Conservation (phyloP, 2,329 filamentous ascomycete species). For the Botryotinia narcissicola region DNA sequence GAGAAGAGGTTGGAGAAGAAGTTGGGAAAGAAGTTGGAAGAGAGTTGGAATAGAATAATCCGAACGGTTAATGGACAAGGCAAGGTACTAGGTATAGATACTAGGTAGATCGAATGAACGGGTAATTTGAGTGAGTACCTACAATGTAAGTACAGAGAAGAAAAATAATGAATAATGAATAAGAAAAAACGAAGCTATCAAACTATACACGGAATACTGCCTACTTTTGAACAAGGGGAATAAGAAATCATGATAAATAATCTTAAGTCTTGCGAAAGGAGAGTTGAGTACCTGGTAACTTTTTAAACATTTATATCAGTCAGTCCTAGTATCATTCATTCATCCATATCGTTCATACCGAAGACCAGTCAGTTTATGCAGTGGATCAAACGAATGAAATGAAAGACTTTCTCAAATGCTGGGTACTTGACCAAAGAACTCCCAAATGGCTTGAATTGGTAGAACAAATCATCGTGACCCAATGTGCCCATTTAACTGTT, state of each 20-base stretch:
- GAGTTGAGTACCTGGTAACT: neutral
- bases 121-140: too few relatives aligned
- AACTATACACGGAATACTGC: neutral
- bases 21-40: neutral
- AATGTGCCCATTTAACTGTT: neutral
- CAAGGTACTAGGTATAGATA: neutral
- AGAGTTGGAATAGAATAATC: neutral
- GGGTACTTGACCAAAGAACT: neutral
- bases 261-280: slow-evolving; percentile 8
- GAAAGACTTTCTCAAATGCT: neutral
- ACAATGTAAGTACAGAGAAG: neutral
- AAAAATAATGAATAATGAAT: neutral
- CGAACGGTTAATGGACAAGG: neutral
- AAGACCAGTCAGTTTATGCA: neutral
- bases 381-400: slow-evolving; percentile 4
- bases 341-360: neutral
- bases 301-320: neutral
- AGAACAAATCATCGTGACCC: slow-evolving; percentile 2
- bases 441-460: neutral
- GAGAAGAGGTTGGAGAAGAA: neutral
- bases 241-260: neutral
- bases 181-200: neutral
- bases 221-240: neutral
- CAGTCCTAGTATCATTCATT: neutral
- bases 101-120: too few relatives aligned